Evolutionary conservation across 176 grass and related monocot species (phyloP).

Genomic region (Rhynchospora breviuscula): DNA sequence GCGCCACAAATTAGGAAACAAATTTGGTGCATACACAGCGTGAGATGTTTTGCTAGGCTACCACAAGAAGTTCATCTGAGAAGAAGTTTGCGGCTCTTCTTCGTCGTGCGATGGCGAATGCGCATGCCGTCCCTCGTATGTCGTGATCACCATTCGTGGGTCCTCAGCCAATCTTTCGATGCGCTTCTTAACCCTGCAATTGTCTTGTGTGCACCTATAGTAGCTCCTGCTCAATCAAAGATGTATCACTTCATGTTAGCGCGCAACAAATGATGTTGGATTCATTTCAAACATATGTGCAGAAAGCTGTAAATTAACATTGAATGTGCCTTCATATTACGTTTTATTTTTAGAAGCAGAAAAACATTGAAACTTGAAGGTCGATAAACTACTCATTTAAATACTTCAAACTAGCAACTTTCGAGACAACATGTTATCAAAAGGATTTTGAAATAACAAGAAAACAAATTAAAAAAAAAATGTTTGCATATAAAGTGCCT

Average conservation of each 20-base stretch:
- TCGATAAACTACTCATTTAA: too few relatives aligned
- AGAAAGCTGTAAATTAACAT: too few relatives aligned
- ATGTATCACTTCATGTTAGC: not conserved
- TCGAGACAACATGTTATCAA: too few relatives aligned
- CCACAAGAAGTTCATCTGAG: conserved; percentile 79
- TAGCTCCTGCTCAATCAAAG: conserved; percentile 57
- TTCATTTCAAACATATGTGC: not conserved
- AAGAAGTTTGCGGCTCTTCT: conserved; percentile 38
- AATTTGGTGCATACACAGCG: not conserved
- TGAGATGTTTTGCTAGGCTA: conserved; percentile 12
- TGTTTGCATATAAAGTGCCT: not conserved
- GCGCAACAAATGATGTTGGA: not conserved
- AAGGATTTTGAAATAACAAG: too few relatives aligned
- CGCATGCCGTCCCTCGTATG: conserved; percentile 83
- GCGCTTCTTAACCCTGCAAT: conserved; percentile 78
- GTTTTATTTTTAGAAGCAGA: not conserved
- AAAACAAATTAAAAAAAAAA: not conserved
- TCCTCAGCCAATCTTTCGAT: conserved; percentile 79
- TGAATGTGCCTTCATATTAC: too few relatives aligned
- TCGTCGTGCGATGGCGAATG: conserved; percentile 75
- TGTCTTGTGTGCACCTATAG: conserved; percentile 80
- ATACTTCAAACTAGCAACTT: too few relatives aligned
- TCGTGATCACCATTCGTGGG: conserved; percentile 86
- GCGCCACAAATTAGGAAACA: not conserved
- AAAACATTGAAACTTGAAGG: not conserved